Conservation (phyloP, 2,329 filamentous ascomycete species). For the Talaromyces atroroseus region DNA sequence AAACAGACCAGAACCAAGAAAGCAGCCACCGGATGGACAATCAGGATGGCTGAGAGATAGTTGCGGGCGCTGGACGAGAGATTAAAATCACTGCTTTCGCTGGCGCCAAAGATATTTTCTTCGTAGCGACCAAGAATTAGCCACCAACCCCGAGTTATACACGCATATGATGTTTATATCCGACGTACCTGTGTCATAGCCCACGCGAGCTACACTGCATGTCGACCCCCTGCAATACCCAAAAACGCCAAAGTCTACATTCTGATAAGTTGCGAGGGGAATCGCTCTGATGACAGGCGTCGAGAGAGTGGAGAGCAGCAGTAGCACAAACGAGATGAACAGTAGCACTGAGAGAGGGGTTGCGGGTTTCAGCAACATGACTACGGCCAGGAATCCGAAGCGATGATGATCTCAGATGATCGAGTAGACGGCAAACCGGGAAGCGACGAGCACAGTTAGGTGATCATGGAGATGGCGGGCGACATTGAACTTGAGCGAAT, state of each 20-base stretch:
- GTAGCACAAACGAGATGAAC: constrained; percentile 74
- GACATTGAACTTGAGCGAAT: neutral
- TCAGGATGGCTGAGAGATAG: constrained; percentile 78
- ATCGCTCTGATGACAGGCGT: constrained; percentile 83
- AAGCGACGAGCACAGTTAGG: neutral
- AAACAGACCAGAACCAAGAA: constrained; percentile 81
- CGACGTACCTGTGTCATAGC: constrained; percentile 73
- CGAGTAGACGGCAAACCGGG: neutral
- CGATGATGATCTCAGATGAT: neutral
- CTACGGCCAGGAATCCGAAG: constrained; percentile 21
- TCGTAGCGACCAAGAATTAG: constrained; percentile 13
- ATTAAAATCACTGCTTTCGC: constrained; percentile 52
- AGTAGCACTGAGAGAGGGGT: constrained; percentile 86
- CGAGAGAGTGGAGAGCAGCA: constrained; percentile 83
- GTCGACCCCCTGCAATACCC: constrained; percentile 66
- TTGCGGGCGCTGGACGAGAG: constrained; percentile 60
- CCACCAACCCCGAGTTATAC: neutral
- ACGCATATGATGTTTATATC: constrained; percentile 22
- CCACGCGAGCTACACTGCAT: constrained; percentile 72
- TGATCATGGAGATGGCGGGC: constrained; percentile 8
- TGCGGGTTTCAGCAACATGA: constrained; percentile 79
- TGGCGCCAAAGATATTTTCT: constrained; percentile 47
- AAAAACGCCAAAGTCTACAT: constrained; percentile 84
- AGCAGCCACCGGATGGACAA: constrained; percentile 88
- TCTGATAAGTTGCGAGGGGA: constrained; percentile 70